phyloP scores from a whole-genome alignment of 108 stramenopile species.

The Nitzschia sp. region DNA sequence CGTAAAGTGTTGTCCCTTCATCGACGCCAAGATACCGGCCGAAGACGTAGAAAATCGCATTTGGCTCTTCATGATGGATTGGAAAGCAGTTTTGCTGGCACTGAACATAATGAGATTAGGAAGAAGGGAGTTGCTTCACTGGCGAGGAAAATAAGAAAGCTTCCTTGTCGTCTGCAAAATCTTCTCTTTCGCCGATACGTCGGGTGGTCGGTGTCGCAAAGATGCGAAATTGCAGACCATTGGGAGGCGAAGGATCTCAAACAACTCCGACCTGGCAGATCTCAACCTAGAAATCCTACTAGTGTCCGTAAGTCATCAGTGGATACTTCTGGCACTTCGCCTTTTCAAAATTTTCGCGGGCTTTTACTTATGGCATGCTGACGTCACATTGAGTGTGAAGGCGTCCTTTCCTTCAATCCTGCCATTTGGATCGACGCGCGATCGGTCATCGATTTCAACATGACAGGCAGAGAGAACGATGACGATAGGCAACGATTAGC shows the following conservation, averaged over 20 bases:
- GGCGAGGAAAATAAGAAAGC: neutral
- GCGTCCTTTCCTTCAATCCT: too few species aligned
- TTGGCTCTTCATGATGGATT: conserved; percentile 22
- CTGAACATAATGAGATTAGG: conserved; percentile 20
- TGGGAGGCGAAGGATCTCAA: conserved; percentile 1
- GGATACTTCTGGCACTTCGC: too few species aligned
- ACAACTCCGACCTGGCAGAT: too few species aligned
- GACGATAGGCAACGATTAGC: too few species aligned
- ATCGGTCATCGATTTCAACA: too few species aligned
- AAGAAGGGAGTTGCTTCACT: neutral
- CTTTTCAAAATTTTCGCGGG: too few species aligned
- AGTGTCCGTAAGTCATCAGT: too few species aligned
- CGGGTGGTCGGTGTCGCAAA: neutral
- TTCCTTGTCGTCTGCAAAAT: neutral
- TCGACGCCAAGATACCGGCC: conserved; percentile 12
- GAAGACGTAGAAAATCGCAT: conserved; percentile 27
- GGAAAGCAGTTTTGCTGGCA: conserved; percentile 7
- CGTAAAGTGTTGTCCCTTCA: conserved; percentile 74
- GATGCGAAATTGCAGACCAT: conserved; percentile 1
- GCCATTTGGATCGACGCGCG: too few species aligned
- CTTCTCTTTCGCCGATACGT: neutral
- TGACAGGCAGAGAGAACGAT: too few species aligned
- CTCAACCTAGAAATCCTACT: too few species aligned
- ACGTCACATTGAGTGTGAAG: too few species aligned
- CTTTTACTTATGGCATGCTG: too few species aligned